These are phyloP conservation scores for Dactylellina leptospora DNA, from an alignment of 2,329 filamentous ascomycete genomes.

Conservation along the genomic window DNA sequence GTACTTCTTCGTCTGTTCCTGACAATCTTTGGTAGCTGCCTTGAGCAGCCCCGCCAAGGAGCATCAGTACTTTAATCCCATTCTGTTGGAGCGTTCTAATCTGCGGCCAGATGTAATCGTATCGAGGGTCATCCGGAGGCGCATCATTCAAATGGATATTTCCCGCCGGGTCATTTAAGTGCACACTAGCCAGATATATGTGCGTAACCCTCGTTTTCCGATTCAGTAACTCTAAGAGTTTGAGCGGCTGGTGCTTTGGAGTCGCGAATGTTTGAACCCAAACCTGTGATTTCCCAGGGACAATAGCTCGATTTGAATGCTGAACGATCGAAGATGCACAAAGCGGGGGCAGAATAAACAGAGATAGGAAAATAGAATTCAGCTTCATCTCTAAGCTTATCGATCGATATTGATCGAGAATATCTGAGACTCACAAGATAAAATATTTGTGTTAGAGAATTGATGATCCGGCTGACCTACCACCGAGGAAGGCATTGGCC, in stretches of 20 bases:
- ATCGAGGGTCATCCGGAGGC: constrained; percentile 61
- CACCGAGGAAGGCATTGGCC: too few relatives aligned
- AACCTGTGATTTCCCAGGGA: constrained; percentile 27
- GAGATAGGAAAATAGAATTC: constrained; percentile 5
- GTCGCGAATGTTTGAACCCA: constrained; percentile 58
- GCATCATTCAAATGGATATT: constrained; percentile 67
- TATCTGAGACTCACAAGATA: too few relatives aligned
- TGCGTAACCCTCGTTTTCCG: constrained; percentile 61
- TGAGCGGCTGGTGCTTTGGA: constrained; percentile 58
- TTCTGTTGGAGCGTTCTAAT: constrained; percentile 64
- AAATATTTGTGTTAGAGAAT: too few relatives aligned
- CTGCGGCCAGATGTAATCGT: constrained; percentile 64
- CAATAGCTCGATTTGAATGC: not conserved
- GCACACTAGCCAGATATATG: constrained; percentile 66
- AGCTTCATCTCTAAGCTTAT: constrained; percentile 20
- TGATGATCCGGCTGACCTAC: too few relatives aligned
- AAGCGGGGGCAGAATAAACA: constrained; percentile 15
- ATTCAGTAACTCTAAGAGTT: constrained; percentile 65
- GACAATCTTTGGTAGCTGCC: constrained; percentile 62
- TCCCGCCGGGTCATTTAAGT: constrained; percentile 63
- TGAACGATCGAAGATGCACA: not conserved
- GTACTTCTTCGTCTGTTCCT: constrained; percentile 55
- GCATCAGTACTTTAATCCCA: constrained; percentile 66
- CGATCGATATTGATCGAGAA: too few relatives aligned
- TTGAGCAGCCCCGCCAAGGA: constrained; percentile 67